These are phyloP conservation scores for Trichoderma parareesei DNA, from an alignment of 495 filamentous ascomycete genomes.

Conservation along the genomic window DNA sequence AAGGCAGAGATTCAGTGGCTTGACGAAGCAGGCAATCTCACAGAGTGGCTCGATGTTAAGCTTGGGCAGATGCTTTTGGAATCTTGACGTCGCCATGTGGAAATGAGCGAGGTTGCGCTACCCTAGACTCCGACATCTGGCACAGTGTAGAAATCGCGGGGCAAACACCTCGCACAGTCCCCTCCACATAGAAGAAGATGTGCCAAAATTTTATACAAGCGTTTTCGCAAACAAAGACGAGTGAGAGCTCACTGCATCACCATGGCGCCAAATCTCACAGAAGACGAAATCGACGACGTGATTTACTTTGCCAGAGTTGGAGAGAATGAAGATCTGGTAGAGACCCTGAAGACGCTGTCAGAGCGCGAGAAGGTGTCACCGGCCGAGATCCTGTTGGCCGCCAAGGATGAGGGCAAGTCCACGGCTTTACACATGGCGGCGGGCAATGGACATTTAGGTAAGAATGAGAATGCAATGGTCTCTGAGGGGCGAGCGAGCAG, in stretches of 20 bases:
- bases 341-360: slow-evolving; percentile 49
- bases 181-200: slow-evolving; percentile 1
- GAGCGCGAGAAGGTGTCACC: slow-evolving; percentile 43
- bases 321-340: slow-evolving; percentile 61
- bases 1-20: slow-evolving; percentile 89
- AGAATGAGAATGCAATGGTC: slow-evolving; percentile 7
- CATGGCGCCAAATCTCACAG: slow-evolving; percentile 48
- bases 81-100: not conserved
- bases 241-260: slow-evolving; percentile 13
- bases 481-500: not conserved
- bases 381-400: slow-evolving; percentile 51
- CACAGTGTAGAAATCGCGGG: slow-evolving; percentile 11
- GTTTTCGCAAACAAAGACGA: not conserved
- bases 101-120: not conserved
- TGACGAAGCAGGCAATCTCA: slow-evolving; percentile 52
- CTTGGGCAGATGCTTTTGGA: slow-evolving; percentile 2
- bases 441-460: slow-evolving; percentile 80
- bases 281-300: slow-evolving; percentile 80
- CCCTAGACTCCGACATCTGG: not conserved
- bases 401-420: slow-evolving; percentile 60
- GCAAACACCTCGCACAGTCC: slow-evolving; percentile 1
- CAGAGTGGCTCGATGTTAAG: slow-evolving; percentile 53
- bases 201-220: slow-evolving; percentile 10
- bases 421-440: slow-evolving; percentile 83
- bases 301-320: slow-evolving; percentile 73